Conservation (phyloP, 2,329 filamentous ascomycete species). For the Grosmannia huntii region DNA sequence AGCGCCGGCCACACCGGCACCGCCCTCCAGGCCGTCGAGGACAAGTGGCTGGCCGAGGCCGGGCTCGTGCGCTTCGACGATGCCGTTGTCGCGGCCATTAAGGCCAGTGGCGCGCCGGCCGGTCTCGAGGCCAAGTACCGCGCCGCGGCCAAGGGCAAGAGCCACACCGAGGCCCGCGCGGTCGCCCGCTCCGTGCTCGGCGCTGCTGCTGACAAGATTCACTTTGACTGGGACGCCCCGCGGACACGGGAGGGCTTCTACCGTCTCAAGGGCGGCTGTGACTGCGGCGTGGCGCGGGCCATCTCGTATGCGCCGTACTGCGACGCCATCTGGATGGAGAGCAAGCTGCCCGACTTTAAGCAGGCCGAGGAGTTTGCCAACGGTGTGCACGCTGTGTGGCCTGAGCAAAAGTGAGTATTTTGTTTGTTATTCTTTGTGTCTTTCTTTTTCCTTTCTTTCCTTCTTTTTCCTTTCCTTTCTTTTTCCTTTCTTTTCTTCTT, state of each 20-base stretch:
- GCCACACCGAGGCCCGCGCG: conserved; percentile 66
- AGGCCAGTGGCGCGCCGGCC: conserved; percentile 30
- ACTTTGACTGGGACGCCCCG: conserved; percentile 92
- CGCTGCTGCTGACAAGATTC: conserved; percentile 62
- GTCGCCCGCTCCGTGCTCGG: conserved; percentile 69
- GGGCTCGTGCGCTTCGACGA: conserved; percentile 82
- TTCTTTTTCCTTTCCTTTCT: background rate
- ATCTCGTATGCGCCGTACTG: conserved; percentile 86
- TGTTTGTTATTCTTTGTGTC: background rate
- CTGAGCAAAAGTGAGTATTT: conserved; percentile 74
- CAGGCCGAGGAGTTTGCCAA: conserved; percentile 90
- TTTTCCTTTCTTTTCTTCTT: background rate
- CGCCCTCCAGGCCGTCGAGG: conserved; percentile 82
- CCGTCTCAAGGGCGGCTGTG: conserved; percentile 79
- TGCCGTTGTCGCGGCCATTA: conserved; percentile 70
- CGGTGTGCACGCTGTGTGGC: conserved; percentile 88
- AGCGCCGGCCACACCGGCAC: conserved; percentile 65
- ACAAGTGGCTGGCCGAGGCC: conserved; percentile 70
- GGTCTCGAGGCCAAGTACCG: conserved; percentile 53
- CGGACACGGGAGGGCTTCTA: conserved; percentile 93
- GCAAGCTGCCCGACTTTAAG: conserved; percentile 80
- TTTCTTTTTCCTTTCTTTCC: background rate
- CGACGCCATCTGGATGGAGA: conserved; percentile 99
- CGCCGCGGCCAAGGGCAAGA: conserved; percentile 64
- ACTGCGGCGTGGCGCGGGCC: conserved; percentile 82